phyloP scores from a whole-genome alignment of 148 eudicot genomes.

The Rhododendron simsii region DNA sequence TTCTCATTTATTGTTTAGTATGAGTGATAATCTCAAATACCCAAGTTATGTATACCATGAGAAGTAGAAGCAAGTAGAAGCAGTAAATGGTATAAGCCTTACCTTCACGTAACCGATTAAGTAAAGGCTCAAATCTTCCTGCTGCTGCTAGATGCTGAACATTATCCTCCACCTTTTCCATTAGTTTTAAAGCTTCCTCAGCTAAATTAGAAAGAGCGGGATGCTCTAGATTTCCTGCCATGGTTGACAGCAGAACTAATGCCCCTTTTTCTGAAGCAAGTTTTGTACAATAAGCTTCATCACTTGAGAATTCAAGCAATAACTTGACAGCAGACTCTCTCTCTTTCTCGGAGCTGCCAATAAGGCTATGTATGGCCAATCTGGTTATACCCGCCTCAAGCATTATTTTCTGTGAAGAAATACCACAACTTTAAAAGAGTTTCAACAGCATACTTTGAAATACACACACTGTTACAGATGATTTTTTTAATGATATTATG shows the following conservation, averaged over 20 bases:
- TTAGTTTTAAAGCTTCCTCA: conserved; percentile 42
- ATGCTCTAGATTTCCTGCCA: conserved; percentile 57
- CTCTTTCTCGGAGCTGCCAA: conserved; percentile 53
- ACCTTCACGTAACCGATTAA: conserved; percentile 52
- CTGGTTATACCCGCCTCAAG: conserved; percentile 53
- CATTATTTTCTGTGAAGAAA: conserved; percentile 38
- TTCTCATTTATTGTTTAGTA: not conserved
- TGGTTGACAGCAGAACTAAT: conserved; percentile 54
- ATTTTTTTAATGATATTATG: not conserved
- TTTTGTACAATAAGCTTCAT: conserved; percentile 43
- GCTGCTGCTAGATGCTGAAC: conserved; percentile 54
- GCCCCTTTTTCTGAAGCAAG: conserved; percentile 74
- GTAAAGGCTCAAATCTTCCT: conserved; percentile 63
- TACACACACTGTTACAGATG: not conserved
- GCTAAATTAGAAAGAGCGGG: conserved; percentile 56
- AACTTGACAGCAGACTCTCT: conserved; percentile 54
- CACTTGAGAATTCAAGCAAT: conserved; percentile 46
- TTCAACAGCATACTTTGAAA: not conserved
- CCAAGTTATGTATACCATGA: not conserved
- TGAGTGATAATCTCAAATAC: not conserved
- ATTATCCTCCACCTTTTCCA: conserved; percentile 51
- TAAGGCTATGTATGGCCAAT: conserved; percentile 53
- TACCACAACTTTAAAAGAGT: not conserved
- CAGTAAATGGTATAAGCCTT: conserved; percentile 2
- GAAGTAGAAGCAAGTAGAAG: not conserved